Percentiles rank a stretch among this genome's conserved stretches.
These are phyloP conservation scores for Eucalyptus decipiens DNA, from an alignment of 345 rosid genomes.

Conservation along the genomic window DNA sequence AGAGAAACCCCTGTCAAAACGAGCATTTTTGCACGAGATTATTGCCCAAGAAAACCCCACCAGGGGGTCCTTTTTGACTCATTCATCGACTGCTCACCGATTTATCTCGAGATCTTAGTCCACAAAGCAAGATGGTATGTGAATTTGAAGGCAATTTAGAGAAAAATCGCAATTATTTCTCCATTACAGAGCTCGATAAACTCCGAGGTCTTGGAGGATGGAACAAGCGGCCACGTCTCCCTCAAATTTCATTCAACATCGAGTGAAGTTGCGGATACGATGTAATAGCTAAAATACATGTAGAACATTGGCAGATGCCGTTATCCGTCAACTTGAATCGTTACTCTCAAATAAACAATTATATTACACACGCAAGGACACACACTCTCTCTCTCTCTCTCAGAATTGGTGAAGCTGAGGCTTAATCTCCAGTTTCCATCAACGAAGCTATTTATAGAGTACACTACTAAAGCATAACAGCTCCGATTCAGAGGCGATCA, in stretches of 20 bases:
- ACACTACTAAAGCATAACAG: too few relatives aligned
- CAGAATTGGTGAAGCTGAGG: background rate
- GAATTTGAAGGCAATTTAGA: background rate
- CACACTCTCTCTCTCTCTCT: too few relatives aligned
- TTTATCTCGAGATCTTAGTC: background rate
- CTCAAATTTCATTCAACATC: background rate
- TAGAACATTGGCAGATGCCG: background rate
- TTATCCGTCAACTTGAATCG: background rate
- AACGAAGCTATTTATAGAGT: too few relatives aligned
- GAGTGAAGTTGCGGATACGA: background rate
- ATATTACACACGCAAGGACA: too few relatives aligned
- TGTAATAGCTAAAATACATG: background rate
- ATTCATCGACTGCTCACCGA: background rate
- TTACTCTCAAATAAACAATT: background rate
- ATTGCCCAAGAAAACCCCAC: background rate
- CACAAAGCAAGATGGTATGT: background rate
- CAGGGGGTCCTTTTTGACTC: background rate
- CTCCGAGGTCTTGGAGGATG: background rate
- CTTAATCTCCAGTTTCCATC: background rate
- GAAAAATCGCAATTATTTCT: background rate
- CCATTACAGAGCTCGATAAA: background rate
- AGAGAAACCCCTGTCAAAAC: background rate
- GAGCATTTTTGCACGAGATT: background rate
- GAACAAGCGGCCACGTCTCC: background rate
- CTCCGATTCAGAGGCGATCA: too few relatives aligned